A percentile compares a stretch with the other conserved stretches of the same genome.
Evolutionary conservation across 192 early-diverging fungal species (phyloP).

Genomic region (Spinellus fusiger): DNA sequence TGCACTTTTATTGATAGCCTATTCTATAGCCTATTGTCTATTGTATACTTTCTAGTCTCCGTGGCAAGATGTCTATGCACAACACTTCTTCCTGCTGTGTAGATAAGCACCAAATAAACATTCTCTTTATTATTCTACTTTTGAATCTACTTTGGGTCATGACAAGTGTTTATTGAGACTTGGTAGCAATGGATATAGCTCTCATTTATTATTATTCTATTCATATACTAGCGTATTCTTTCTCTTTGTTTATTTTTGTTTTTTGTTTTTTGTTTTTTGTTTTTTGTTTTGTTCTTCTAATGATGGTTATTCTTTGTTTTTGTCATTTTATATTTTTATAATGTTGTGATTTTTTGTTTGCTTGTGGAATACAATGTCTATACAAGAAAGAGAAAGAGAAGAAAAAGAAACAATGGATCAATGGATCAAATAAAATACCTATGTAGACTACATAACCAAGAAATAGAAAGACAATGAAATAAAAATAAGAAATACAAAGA

Average conservation of each 20-base stretch:
- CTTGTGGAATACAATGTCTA: neutral
- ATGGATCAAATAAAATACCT: neutral
- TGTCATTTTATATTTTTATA: neutral
- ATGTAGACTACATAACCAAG: neutral
- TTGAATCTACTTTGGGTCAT: too few relatives aligned
- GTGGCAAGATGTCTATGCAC: too few relatives aligned
- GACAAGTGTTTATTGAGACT: too few relatives aligned
- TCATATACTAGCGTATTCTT: too few relatives aligned
- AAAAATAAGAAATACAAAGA: neutral
- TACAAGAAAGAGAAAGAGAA: neutral
- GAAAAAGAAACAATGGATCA: neutral
- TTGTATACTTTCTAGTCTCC: too few relatives aligned
- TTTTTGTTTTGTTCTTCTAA: neutral
- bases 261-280: neutral
- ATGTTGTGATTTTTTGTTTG: neutral
- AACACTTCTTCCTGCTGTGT: too few relatives aligned
- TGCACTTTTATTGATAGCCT: too few relatives aligned
- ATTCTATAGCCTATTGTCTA: too few relatives aligned
- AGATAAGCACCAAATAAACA: too few relatives aligned
- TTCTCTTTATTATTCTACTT: too few relatives aligned
- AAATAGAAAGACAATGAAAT: neutral
- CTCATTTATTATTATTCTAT: too few relatives aligned
- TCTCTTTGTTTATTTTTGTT: neutral
- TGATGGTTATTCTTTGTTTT: neutral
- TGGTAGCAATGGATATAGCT: too few relatives aligned